phyloP scores from a whole-genome alignment of 2,329 filamentous ascomycete genomes.

The Capronia americana region DNA sequence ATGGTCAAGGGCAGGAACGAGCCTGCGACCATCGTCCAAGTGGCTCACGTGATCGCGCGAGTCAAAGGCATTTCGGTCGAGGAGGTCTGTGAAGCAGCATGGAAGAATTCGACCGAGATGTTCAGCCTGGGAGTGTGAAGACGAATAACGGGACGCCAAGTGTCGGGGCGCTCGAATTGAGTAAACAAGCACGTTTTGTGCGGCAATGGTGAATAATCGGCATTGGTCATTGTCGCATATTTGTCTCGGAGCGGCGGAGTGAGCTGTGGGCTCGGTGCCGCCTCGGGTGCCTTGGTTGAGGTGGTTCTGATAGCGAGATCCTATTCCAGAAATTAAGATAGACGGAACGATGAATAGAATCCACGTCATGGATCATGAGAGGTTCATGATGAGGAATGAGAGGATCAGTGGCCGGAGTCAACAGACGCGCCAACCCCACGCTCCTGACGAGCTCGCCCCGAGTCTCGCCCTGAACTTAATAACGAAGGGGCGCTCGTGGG shows the following conservation, averaged over 20 bases:
- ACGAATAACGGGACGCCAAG: background rate
- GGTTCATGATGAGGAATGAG: background rate
- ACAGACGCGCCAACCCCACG: background rate
- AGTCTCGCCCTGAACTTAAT: background rate
- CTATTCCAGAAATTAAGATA: background rate
- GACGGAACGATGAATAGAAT: background rate
- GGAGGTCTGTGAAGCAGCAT: conserved; percentile 78
- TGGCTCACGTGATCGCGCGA: conserved; percentile 85
- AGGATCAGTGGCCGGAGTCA: background rate
- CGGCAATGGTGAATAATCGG: conserved; percentile 10
- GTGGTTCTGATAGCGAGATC: background rate
- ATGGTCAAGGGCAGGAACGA: conserved; percentile 98
- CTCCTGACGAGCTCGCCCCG: background rate
- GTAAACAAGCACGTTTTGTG: conserved; percentile 9
- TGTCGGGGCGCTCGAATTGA: conserved; percentile 1
- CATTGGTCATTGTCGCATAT: conserved; percentile 2
- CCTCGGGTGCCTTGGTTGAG: background rate
- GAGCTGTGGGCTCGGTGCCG: background rate
- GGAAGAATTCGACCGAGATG: conserved; percentile 73
- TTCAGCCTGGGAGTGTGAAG: conserved; percentile 68
- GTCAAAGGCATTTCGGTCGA: conserved; percentile 82
- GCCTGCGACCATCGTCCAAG: conserved; percentile 81
- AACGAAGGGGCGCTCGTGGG: background rate
- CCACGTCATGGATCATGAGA: background rate
- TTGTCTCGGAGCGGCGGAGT: background rate